Evolutionary conservation across 768 basidiomycete genomes (phyloP), one percentile per base, ranked within the genome.

Genomic region (Leccinum disarticulatum): DNA sequence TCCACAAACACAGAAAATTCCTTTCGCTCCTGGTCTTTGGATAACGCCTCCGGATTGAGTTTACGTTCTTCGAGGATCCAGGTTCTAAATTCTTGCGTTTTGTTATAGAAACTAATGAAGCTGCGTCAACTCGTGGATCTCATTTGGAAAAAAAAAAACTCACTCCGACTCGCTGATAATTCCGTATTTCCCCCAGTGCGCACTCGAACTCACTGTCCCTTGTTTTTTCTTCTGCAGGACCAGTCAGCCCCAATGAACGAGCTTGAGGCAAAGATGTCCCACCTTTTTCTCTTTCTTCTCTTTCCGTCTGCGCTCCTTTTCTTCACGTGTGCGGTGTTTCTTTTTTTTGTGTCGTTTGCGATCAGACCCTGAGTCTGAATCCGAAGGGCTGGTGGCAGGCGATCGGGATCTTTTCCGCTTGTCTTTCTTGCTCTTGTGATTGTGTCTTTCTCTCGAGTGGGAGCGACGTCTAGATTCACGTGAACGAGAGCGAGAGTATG

Each of bases 1-100:
- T 93, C 91, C 22, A 91, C 83, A 66, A 90, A 95, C 22, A 81
- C 80, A 5, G 84, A 78, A 71, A 95, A 97, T 68, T 94, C 90
- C 66, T 93, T 94, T 75, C 86, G 88, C 60, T 84, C 87, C 62
- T 89, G 88, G 52, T 95, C 93, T 67, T 93, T 95, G 14, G 88
- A 82, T 50, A 94, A 79, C 3, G 88, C 88, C 75, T 96, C 95
- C 0, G 94, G 93, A 69, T 96, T 96, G 64, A 93, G 80, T 70
- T 88, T 91, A 50, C 91, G 86, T 70, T 97, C 95, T 71, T 97
- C 95, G 13, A 97, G 86, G 4, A 96, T 85, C 95, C 95, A 97
- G 3, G 90, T 84, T 55, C 91, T 83, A 73, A 96, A 97, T 74
- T 97, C 95, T 60, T 87, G 83, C 31, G 84, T 85, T 68, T 93